These are phyloP conservation scores for Sclerotiophoma versabilis DNA, from an alignment of 2,329 filamentous ascomycete genomes.

Conservation along the genomic window DNA sequence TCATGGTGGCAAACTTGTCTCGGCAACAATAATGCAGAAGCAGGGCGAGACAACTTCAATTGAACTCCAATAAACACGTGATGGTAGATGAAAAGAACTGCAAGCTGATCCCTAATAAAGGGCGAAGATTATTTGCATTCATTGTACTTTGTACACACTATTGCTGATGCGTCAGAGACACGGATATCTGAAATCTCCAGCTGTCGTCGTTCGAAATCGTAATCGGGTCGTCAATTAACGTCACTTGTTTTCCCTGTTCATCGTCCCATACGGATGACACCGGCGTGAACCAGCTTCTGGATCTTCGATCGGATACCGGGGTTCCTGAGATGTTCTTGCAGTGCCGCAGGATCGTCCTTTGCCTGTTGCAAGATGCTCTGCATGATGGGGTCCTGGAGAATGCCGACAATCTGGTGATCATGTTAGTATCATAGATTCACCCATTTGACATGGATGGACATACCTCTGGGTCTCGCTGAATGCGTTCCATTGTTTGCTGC, in stretches of 20 bases:
- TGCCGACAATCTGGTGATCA: slow-evolving; percentile 72
- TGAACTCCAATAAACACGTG: too few relatives aligned
- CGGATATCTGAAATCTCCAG: neutral
- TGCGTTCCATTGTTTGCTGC: slow-evolving; percentile 90
- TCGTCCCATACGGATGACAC: slow-evolving; percentile 82
- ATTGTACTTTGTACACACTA: slow-evolving; percentile 28
- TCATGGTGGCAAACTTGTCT: slow-evolving; percentile 5
- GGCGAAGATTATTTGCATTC: too few relatives aligned
- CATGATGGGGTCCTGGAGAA: slow-evolving; percentile 97
- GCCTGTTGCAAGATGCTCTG: slow-evolving; percentile 96
- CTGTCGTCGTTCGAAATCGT: slow-evolving; percentile 14
- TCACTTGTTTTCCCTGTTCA: slow-evolving; percentile 27
- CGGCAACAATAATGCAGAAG: neutral
- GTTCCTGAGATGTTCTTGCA: slow-evolving; percentile 98
- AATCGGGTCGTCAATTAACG: slow-evolving; percentile 13
- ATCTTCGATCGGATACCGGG: slow-evolving; percentile 84
- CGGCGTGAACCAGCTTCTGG: slow-evolving; percentile 91
- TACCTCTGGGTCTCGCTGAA: slow-evolving; percentile 90
- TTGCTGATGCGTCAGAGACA: slow-evolving; percentile 27
- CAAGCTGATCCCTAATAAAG: too few relatives aligned
- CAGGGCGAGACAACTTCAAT: too few relatives aligned
- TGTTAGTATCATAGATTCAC: neutral
- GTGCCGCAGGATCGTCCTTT: slow-evolving; percentile 87
- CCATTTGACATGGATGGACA: slow-evolving; percentile 44
- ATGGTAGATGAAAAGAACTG: too few relatives aligned